Evolutionary conservation across 495 filamentous ascomycete genomes (phyloP).

Genomic region (Penicillium longicatenatum): DNA sequence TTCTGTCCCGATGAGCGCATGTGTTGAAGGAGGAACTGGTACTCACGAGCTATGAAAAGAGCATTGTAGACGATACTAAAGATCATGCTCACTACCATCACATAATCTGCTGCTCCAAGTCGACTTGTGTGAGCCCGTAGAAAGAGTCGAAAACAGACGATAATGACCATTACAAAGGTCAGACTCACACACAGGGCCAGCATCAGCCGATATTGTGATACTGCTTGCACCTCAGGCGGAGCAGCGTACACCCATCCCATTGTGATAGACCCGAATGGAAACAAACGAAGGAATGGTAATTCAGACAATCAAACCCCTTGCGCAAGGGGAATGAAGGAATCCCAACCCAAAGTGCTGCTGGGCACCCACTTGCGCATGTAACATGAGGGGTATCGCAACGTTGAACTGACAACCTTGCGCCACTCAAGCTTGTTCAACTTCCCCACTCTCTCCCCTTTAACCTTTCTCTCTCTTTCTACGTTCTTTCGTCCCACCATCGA

Average conservation of each 20-base stretch:
- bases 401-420: no score
- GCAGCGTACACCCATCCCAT: constrained; percentile 51
- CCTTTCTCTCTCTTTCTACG: neutral
- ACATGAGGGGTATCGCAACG: no score
- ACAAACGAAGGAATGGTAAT: neutral
- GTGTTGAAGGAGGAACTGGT: constrained; percentile 4
- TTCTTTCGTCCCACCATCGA: neutral
- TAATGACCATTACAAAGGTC: constrained; percentile 39
- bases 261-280: neutral
- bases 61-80: constrained; percentile 53
- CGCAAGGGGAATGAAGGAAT: neutral
- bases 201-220: constrained; percentile 45
- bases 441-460: neutral
- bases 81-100: constrained; percentile 46
- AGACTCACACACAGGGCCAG: constrained; percentile 47
- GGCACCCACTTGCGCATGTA: no score
- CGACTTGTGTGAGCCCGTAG: constrained; percentile 37
- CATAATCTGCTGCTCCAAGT: constrained; percentile 49
- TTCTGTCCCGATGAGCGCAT: constrained; percentile 34
- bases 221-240: constrained; percentile 37
- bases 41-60: constrained; percentile 54
- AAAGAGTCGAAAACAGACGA: constrained; percentile 39
- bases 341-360: neutral
- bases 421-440: neutral
- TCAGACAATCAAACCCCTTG: neutral